These are phyloP conservation scores for Naegleria gruberi DNA, from an alignment of 208 protist species.

Conservation along the genomic window DNA sequence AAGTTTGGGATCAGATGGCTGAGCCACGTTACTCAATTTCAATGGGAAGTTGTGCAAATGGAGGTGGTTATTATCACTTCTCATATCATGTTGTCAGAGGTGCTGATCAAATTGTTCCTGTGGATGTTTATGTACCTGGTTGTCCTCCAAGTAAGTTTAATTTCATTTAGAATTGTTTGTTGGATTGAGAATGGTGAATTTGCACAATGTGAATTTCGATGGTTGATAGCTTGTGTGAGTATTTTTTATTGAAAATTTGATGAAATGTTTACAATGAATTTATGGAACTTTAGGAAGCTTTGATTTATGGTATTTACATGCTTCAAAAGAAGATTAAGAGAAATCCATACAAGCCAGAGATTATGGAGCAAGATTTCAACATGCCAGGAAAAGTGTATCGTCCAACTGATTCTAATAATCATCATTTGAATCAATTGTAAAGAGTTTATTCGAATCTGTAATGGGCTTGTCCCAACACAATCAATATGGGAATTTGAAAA, in stretches of 20 bases:
- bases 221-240: too few species aligned
- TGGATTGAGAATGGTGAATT: too few species aligned
- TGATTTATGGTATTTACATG: slow-evolving; percentile 76
- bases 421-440: too few species aligned
- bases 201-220: too few species aligned
- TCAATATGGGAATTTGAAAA: too few species aligned
- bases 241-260: too few species aligned
- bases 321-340: slow-evolving; percentile 75
- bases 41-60: slow-evolving; percentile 92
- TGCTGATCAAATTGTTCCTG: slow-evolving; percentile 92
- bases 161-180: too few species aligned
- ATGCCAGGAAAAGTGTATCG: not conserved
- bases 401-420: too few species aligned
- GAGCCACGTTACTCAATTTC: slow-evolving; percentile 83
- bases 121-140: slow-evolving; percentile 97
- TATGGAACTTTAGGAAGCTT: slow-evolving; percentile 75
- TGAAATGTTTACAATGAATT: too few species aligned
- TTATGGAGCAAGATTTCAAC: not conserved
- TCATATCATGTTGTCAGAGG: slow-evolving; percentile 90
- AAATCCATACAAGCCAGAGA: slow-evolving; percentile 5
- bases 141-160: slow-evolving; percentile 97
- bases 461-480: too few species aligned
- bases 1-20: slow-evolving; percentile 94
- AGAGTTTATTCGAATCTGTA: too few species aligned
- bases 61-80: slow-evolving; percentile 97